Evolutionary conservation across 2,329 filamentous ascomycete genomes (phyloP), one percentile per base, ranked within the genome.

Genomic region (Clonostachys chloroleuca): DNA sequence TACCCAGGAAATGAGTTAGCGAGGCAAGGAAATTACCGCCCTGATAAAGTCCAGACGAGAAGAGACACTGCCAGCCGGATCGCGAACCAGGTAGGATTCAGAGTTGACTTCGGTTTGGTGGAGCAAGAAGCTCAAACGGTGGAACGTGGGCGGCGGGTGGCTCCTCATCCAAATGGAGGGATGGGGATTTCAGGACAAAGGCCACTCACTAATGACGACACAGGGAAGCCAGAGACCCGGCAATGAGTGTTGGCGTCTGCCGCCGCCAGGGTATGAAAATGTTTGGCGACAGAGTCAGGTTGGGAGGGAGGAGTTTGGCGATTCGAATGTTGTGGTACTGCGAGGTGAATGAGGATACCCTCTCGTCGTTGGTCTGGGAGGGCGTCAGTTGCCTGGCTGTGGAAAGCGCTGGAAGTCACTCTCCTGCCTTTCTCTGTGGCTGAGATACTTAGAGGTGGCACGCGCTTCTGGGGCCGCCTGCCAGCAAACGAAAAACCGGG

Each of bases 361-460:
- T 45, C 45, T 40, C 30, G 33, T 20, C 33, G 30, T 45, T 35
- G 18, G 34, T 17, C 40, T 34, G 45, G 43, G 45, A 47, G 42
- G 42, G 45, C 42, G 12, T 18, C 10, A 14, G 33, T 46, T 34
- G 37, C 34, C 45, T 36, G 46, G 20, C 20, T 47, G 24, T 30
- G 43, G 47, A 48, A 48, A 34, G 20, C 16, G 37, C 20, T 48
- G 36, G 47, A 48, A 48, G 47, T 48, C 47, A 48, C 47, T 42
- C n/a, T 35, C 13, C 42, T 5, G 33, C 16, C n/a, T 20, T 40
- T n/a, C 37, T 24, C 18, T 14, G 47, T 42, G n/a, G 36, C n/a
- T 18, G 7, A 18, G 20, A 43, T 48, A 48, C 47, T 20, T 45
- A 39, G 36, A 18, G 24, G 24, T 30, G 24, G 24, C 24, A 30